Evolutionary conservation across 2,329 filamentous ascomycete species (phyloP).

Genomic region (Coniella lustricola): DNA sequence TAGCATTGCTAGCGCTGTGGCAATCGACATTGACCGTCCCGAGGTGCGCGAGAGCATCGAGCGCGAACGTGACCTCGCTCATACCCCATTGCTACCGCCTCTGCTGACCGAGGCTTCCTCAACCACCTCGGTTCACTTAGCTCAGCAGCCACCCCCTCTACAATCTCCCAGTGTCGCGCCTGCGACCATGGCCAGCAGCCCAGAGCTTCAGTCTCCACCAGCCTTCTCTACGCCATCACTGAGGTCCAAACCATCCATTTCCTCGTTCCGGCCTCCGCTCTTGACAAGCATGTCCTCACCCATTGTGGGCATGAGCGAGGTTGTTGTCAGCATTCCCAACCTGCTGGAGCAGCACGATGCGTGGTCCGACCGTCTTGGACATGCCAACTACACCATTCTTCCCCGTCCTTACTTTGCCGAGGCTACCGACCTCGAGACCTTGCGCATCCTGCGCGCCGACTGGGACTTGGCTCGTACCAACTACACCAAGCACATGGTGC

Average conservation of each 20-base stretch:
- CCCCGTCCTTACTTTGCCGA: slow-evolving; percentile 73
- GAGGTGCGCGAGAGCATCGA: slow-evolving; percentile 44
- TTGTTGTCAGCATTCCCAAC: slow-evolving; percentile 49
- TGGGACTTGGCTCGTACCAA: slow-evolving; percentile 81
- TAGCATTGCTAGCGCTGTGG: slow-evolving; percentile 45
- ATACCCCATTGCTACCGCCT: slow-evolving; percentile 80
- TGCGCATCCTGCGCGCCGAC: slow-evolving; percentile 62
- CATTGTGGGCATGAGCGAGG: slow-evolving; percentile 39
- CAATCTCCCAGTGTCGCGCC: slow-evolving; percentile 76
- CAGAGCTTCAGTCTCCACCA: slow-evolving; percentile 32
- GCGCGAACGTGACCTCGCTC: slow-evolving; percentile 56
- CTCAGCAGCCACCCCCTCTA: slow-evolving; percentile 67
- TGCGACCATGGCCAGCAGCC: slow-evolving; percentile 23
- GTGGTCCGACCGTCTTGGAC: slow-evolving; percentile 80
- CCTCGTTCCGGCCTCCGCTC: slow-evolving; percentile 64
- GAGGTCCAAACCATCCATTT: slow-evolving; percentile 68
- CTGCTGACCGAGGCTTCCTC: slow-evolving; percentile 57
- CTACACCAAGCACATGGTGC: slow-evolving; percentile 81
- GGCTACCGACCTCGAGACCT: slow-evolving; percentile 47
- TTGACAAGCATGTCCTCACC: slow-evolving; percentile 54
- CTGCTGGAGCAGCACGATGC: slow-evolving; percentile 66
- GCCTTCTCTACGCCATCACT: slow-evolving; percentile 60
- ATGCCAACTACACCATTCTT: slow-evolving; percentile 86
- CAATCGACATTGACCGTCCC: slow-evolving; percentile 47
- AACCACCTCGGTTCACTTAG: slow-evolving; percentile 34